A percentile compares a stretch with the other conserved stretches of the same genome.
phyloP scores from a whole-genome alignment of 2,329 filamentous ascomycete species.

The Aspergillus alliaceus region DNA sequence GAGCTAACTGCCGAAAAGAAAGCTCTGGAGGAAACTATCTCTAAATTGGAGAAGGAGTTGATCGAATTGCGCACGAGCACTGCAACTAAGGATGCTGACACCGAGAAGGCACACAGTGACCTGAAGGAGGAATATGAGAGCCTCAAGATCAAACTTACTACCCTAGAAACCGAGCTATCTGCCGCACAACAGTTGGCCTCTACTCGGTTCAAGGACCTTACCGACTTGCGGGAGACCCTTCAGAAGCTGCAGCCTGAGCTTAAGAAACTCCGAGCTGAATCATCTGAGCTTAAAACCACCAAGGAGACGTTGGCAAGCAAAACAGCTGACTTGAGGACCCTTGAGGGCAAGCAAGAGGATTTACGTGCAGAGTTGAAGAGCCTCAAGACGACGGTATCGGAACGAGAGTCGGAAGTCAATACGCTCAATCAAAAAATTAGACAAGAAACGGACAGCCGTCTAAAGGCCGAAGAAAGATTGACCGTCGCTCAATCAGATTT shows the following conservation, averaged over 20 bases:
- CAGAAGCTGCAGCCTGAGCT: constrained; percentile 87
- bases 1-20: constrained; percentile 68
- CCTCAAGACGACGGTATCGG: constrained; percentile 67
- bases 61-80: constrained; percentile 53
- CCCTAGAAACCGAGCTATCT: constrained; percentile 77
- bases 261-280: constrained; percentile 73
- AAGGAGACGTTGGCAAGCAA: constrained; percentile 72
- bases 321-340: constrained; percentile 64
- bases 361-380: constrained; percentile 70
- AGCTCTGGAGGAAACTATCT: constrained; percentile 63
- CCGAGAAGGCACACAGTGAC: constrained; percentile 53
- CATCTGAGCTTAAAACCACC: constrained; percentile 68
- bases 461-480: constrained; percentile 77
- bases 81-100: constrained; percentile 46
- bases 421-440: constrained; percentile 74
- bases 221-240: constrained; percentile 74
- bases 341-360: constrained; percentile 82
- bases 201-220: constrained; percentile 82
- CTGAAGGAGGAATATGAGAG: constrained; percentile 67
- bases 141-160: constrained; percentile 67
- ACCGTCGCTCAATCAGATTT: constrained; percentile 73
- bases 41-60: constrained; percentile 71
- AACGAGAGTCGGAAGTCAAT: constrained; percentile 77
- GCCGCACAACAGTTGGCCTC: constrained; percentile 85
- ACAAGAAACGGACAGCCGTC: constrained; percentile 68